phyloP scores from a whole-genome alignment of 495 filamentous ascomycete species.

The Penicillium maclennaniae region DNA sequence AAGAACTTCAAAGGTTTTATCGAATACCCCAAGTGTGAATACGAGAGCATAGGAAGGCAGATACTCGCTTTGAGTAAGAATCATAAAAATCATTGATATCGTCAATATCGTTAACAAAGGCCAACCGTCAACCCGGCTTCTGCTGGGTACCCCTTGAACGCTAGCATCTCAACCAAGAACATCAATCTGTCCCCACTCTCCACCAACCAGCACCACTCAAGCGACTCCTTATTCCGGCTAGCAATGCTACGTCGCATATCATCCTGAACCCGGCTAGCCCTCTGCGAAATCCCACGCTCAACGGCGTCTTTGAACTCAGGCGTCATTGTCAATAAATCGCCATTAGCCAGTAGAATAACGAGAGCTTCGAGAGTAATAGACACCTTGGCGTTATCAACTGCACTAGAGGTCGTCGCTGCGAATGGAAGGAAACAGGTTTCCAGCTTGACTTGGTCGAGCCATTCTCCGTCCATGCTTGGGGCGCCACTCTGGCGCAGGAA shows the following conservation, averaged over 20 bases:
- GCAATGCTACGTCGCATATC: constrained; percentile 39
- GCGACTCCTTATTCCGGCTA: constrained; percentile 34
- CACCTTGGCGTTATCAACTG: constrained; percentile 76
- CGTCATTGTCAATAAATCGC: constrained; percentile 40
- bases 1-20: background rate
- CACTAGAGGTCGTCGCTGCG: constrained; percentile 57
- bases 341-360: constrained; percentile 53
- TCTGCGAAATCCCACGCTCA: constrained; percentile 58
- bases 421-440: constrained; percentile 69
- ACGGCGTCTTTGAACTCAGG: constrained; percentile 48
- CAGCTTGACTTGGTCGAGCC: constrained; percentile 56
- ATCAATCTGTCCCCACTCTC: constrained; percentile 42
- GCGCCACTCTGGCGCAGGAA: constrained; percentile 57
- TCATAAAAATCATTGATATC: constrained; percentile 14
- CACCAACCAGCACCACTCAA: constrained; percentile 36
- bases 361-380: constrained; percentile 71
- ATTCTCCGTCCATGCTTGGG: constrained; percentile 43
- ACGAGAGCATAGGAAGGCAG: background rate
- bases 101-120: constrained; percentile 3
- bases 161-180: constrained; percentile 30
- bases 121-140: background rate
- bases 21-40: too few relatives aligned
- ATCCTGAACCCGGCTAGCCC: constrained; percentile 50
- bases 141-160: background rate
- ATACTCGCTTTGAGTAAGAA: background rate